A percentile compares a stretch with the other conserved stretches of the same genome.
Evolutionary conservation across 371 early-diverging fungal species (phyloP).

Genomic region (Globomyces sp.): DNA sequence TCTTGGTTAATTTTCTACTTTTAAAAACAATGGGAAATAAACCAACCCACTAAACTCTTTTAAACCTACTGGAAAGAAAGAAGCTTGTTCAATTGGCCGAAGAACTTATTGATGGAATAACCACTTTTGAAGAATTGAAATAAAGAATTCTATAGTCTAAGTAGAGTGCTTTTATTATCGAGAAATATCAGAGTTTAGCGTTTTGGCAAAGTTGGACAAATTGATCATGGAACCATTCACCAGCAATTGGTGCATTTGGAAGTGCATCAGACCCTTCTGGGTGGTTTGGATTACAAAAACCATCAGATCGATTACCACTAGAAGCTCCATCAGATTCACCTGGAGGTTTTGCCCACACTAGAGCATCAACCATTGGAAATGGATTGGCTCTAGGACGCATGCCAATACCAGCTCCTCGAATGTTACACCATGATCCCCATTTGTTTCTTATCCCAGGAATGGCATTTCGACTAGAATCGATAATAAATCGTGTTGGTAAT

Average conservation of each 20-base stretch:
- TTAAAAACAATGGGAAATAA: no score
- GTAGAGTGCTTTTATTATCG: no score
- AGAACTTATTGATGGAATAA: no score
- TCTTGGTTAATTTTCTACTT: no score
- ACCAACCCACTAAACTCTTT: no score
- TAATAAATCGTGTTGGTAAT: slow-evolving; percentile 33
- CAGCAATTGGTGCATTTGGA: slow-evolving; percentile 35
- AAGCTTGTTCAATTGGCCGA: no score
- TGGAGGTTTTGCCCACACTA: slow-evolving; percentile 42
- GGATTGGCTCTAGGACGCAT: slow-evolving; percentile 25
- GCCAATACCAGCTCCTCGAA: slow-evolving; percentile 39
- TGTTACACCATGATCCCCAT: slow-evolving; percentile 42
- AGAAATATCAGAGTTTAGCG: slow-evolving; percentile 24
- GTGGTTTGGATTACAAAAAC: slow-evolving; percentile 27
- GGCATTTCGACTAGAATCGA: slow-evolving; percentile 39
- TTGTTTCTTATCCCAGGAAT: slow-evolving; percentile 20
- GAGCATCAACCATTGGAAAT: slow-evolving; percentile 31
- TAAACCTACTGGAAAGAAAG: no score
- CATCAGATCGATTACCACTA: slow-evolving; percentile 20
- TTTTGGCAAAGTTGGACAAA: slow-evolving; percentile 38
- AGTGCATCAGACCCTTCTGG: slow-evolving; percentile 22
- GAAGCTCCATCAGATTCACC: slow-evolving; percentile 40
- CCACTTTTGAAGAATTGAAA: no score
- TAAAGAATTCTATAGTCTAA: no score
- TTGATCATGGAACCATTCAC: slow-evolving; percentile 40